Evolutionary conservation across 2,329 filamentous ascomycete genomes (phyloP).

Genomic region (Pseudogymnoascus sp.): DNA sequence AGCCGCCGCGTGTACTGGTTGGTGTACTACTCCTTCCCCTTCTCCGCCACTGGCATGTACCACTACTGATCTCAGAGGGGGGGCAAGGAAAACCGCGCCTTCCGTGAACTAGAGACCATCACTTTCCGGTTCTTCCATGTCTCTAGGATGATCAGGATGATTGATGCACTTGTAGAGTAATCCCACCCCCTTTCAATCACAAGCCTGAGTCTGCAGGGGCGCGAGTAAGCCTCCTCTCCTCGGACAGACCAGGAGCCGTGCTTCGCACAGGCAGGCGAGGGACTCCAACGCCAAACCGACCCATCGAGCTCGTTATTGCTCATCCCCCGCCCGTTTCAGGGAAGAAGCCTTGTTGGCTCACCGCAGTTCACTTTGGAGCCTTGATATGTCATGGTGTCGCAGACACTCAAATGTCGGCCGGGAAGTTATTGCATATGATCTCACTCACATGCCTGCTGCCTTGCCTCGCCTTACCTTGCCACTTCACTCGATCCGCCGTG

Average conservation of each 20-base stretch:
- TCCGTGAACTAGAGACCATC: slow-evolving; percentile 7
- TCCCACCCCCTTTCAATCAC: not conserved
- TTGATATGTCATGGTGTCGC: slow-evolving; percentile 11
- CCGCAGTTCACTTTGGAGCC: not conserved
- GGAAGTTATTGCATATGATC: slow-evolving; percentile 3
- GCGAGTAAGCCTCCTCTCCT: slow-evolving; percentile 6
- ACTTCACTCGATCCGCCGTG: slow-evolving; percentile 2
- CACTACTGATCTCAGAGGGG: not conserved
- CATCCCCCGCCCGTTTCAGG: slow-evolving; percentile 7
- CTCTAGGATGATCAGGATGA: slow-evolving; percentile 11
- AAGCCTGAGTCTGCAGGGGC: not conserved
- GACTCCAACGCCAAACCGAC: not conserved
- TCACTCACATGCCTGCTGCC: slow-evolving; percentile 9
- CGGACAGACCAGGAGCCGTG: slow-evolving; percentile 8
- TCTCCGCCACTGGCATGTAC: slow-evolving; percentile 9
- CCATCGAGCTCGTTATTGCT: not conserved
- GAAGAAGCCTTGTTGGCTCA: slow-evolving; percentile 10
- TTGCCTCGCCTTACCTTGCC: slow-evolving; percentile 7
- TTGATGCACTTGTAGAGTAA: not conserved
- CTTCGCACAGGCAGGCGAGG: not conserved
- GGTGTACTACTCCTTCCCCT: not conserved
- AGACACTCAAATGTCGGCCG: not conserved
- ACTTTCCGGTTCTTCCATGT: slow-evolving; percentile 5
- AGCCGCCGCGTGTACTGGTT: slow-evolving; percentile 10
- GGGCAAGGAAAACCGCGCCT: not conserved